A percentile compares a stretch with the other conserved stretches of the same genome.
Conservation (phyloP, 1,284 basidiomycete species). For the Sporisorium exsertum region DNA sequence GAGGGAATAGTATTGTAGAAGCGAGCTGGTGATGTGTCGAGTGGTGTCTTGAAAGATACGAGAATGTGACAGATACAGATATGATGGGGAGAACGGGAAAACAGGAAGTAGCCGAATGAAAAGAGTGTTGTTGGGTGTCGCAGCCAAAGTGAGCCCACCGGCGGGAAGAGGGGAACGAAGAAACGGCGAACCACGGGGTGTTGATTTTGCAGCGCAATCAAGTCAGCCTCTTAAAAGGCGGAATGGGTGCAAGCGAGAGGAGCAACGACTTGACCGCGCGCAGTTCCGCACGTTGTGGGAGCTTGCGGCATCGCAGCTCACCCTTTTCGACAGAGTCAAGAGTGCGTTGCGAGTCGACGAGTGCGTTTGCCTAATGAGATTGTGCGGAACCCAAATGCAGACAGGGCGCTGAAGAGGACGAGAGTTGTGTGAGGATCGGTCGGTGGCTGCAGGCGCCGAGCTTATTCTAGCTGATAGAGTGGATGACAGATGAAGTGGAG, state of each 20-base stretch:
- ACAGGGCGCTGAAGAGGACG: conserved; percentile 6
- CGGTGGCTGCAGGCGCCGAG: conserved; percentile 18
- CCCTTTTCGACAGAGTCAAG: background rate
- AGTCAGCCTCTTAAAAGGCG: background rate
- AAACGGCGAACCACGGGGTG: background rate
- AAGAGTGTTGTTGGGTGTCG: background rate
- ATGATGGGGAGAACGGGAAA: background rate
- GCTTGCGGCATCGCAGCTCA: background rate
- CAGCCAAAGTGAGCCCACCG: background rate
- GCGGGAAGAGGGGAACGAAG: background rate
- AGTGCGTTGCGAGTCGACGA: background rate
- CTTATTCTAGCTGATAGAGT: conserved; percentile 17
- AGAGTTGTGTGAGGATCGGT: conserved; percentile 13
- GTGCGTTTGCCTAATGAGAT: conserved; percentile 16
- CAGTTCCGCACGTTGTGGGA: background rate
- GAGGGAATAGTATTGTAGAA: background rate
- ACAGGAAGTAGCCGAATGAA: background rate
- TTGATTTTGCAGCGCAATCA: background rate
- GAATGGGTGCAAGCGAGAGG: background rate
- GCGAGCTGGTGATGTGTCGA: background rate
- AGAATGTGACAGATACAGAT: background rate
- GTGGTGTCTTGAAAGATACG: background rate
- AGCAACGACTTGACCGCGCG: background rate
- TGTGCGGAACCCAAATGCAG: conserved; percentile 21
- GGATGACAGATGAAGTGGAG: conserved; percentile 26